Conservation (phyloP, 108 stramenopile species). For the Aurantiochytrium sp. region DNA sequence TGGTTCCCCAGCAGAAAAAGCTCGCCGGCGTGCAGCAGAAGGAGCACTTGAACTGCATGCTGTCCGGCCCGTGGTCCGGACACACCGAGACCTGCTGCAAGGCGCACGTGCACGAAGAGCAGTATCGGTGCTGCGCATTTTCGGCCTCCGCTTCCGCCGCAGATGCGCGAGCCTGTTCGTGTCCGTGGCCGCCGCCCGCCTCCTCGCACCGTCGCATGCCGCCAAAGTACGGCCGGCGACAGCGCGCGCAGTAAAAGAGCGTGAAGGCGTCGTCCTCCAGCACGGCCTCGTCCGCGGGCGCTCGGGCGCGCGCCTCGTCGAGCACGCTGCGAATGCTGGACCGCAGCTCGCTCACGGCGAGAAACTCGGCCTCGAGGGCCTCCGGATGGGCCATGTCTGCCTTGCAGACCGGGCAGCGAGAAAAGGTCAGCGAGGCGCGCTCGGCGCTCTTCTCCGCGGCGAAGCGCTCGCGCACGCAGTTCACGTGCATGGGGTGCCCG, state of each 20-base stretch:
- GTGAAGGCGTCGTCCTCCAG: not conserved
- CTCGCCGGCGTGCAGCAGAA: not conserved
- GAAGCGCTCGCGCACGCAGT: not conserved
- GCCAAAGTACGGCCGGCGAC: not conserved
- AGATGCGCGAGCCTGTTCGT: too few species aligned
- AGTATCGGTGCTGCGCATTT: not conserved
- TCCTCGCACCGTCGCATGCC: not conserved
- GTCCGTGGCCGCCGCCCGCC: too few species aligned
- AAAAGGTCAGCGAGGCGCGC: not conserved
- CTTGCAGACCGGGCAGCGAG: not conserved
- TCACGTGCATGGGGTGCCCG: not conserved
- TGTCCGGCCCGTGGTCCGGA: not conserved
- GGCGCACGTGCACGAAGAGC: not conserved
- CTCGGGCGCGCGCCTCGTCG: too few species aligned
- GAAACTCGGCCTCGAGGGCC: not conserved
- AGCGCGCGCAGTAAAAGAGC: not conserved
- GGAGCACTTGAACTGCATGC: not conserved
- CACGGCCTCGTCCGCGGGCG: not conserved
- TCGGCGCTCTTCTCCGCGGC: not conserved
- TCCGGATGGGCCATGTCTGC: not conserved
- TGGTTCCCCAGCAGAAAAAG: conserved; percentile 5
- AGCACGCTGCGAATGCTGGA: not conserved
- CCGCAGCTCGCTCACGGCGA: not conserved
- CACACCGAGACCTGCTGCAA: not conserved
- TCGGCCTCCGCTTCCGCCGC: not conserved